Conservation (phyloP, 2,329 filamentous ascomycete species). For the Dryadomyces quercivorus region DNA sequence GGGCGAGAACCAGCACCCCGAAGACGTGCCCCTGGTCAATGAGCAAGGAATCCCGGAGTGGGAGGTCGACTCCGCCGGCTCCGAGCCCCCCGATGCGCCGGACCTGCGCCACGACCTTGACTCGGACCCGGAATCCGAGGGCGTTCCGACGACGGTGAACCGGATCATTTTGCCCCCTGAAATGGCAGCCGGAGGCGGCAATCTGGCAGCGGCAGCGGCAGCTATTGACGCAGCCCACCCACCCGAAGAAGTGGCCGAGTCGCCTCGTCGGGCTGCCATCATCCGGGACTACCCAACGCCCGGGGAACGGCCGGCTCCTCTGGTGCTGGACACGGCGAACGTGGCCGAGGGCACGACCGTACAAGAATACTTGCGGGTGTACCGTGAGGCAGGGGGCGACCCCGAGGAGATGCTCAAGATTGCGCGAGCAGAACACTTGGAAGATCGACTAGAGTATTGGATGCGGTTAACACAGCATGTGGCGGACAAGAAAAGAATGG, state of each 20-base stretch:
- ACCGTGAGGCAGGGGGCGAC: slow-evolving; percentile 47
- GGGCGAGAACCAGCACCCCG: not conserved
- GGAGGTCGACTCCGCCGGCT: not conserved
- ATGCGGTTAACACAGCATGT: slow-evolving; percentile 37
- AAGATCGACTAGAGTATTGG: slow-evolving; percentile 47
- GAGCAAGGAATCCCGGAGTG: not conserved
- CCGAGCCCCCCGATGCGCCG: not conserved
- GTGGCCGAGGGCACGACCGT: slow-evolving; percentile 14
- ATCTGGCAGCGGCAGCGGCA: not conserved
- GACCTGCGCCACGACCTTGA: not conserved
- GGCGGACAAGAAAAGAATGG: slow-evolving; percentile 11
- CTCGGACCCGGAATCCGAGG: not conserved
- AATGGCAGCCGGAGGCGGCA: not conserved
- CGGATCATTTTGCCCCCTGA: not conserved
- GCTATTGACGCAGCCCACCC: not conserved
- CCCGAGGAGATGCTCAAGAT: slow-evolving; percentile 46
- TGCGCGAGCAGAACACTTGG: slow-evolving; percentile 46
- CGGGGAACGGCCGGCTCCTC: not conserved
- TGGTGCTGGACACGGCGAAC: not conserved
- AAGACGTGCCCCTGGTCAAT: not conserved
- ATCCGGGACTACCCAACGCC: not conserved
- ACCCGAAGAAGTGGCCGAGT: not conserved
- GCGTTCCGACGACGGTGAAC: not conserved
- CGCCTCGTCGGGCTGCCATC: not conserved
- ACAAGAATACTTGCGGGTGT: slow-evolving; percentile 40